Evolutionary conservation across 345 rosid species (phyloP), one percentile per base, ranked within the genome.

Genomic region (Odontarrhena argentea): DNA sequence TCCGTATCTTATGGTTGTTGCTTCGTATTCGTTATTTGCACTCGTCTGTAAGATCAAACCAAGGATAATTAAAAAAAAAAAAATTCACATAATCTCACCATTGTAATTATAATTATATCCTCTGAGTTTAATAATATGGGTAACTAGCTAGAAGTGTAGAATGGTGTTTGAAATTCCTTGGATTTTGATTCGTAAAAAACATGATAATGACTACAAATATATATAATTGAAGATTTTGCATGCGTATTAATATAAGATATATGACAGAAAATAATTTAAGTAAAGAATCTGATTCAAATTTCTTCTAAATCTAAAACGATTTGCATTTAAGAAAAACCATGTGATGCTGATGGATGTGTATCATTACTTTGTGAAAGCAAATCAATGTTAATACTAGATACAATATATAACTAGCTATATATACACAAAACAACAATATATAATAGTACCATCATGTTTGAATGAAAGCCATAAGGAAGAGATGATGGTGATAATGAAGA

Each of bases 11-110:
- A 81, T 81, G 68, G 74, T 77, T 63, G 85, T 71, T 83, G 85
- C 83, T 68, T 87, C 96, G 74, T 76, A 77, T 59, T 67, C 77
- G 43, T 58, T 86, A 41, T 77, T 82, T 18, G 74, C 45, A 46
- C 88, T 89, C 93, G 83, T 84, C 98, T 89, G 88, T 37, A 26
- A 66, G 36, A 73, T 51, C 49, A 43, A 37, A 58, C n/a, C 43
- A 13, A 49, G 6, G 35, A 48, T 12, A 63, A 38, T 54, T 56
- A 62, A 36, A 54, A 55, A 37, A 2, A n/a, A 3, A 1, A 12
- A 1, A 8, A n/a, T 60, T 59, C 8, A 48, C 18, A 8, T 56
- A 24, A 55, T 10, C 1, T 46, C 44, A 18, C 47, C 35, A 12
- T 3, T 41, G 9, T 6, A n/a, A 63, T 37, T 60, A 43, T 8